phyloP scores from a whole-genome alignment of 2,329 filamentous ascomycete genomes.

The Paracamarosporium sp. region DNA sequence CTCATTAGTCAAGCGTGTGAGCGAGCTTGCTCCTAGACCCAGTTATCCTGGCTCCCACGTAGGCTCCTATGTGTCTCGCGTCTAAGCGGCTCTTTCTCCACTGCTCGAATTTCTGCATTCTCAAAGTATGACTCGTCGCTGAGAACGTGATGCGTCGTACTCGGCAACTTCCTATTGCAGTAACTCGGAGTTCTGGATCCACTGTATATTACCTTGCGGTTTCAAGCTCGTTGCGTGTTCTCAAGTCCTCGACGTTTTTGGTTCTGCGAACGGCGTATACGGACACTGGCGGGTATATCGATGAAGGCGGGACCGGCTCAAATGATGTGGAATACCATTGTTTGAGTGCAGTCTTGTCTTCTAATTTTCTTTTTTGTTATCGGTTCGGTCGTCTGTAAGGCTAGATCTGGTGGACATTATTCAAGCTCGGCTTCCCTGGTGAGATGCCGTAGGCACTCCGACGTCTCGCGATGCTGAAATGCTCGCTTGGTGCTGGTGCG shows the following conservation, averaged over 20 bases:
- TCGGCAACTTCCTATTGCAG: background rate
- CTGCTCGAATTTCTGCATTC: constrained; percentile 11
- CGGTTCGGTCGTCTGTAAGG: background rate
- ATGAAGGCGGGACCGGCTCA: background rate
- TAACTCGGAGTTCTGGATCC: background rate
- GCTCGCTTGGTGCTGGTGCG: constrained; percentile 12
- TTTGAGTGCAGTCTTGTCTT: constrained; percentile 5
- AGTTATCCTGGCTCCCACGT: constrained; percentile 19
- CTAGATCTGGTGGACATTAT: background rate
- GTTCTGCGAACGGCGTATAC: background rate
- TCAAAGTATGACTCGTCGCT: constrained; percentile 25
- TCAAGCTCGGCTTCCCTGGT: background rate
- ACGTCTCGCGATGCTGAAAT: constrained; percentile 23
- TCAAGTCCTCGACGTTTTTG: background rate
- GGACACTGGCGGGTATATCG: background rate
- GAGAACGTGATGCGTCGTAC: constrained; percentile 30
- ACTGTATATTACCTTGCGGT: constrained; percentile 3
- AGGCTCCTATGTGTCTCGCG: constrained; percentile 10
- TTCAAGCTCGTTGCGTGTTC: background rate
- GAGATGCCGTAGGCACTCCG: background rate
- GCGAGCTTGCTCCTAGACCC: constrained; percentile 37
- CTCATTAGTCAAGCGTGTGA: constrained; percentile 47
- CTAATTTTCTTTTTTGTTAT: constrained; percentile 1
- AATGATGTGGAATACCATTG: constrained; percentile 16
- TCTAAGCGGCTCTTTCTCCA: background rate